Evolutionary conservation across 345 rosid species (phyloP).

Genomic region (Gossypioides kirkii): DNA sequence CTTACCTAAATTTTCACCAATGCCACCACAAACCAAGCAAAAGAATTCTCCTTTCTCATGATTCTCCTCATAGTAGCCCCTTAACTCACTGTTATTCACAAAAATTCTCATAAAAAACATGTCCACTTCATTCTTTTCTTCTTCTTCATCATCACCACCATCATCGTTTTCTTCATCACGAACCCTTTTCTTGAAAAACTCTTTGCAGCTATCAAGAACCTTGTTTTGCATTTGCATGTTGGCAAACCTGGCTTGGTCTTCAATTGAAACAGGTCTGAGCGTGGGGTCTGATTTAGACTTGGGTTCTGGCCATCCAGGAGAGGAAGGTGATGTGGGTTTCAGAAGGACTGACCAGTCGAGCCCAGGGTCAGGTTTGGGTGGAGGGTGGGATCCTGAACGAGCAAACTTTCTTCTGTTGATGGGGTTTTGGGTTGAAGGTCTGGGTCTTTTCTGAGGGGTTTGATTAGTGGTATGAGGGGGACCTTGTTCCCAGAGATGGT

Average conservation of each 20-base stretch:
- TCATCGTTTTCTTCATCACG: constrained; percentile 26
- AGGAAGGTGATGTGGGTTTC: neutral
- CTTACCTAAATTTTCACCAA: constrained; percentile 35
- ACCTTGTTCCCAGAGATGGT: constrained; percentile 70
- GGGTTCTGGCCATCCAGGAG: constrained; percentile 34
- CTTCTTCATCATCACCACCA: constrained; percentile 26
- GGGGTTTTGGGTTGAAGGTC: constrained; percentile 29
- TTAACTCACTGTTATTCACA: constrained; percentile 40
- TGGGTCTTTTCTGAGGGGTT: constrained; percentile 2
- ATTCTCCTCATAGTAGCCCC: constrained; percentile 51
- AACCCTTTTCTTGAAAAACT: constrained; percentile 26
- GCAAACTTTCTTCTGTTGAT: neutral
- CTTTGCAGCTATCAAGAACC: constrained; percentile 33
- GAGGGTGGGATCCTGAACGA: constrained; percentile 15
- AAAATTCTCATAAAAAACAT: constrained; percentile 43
- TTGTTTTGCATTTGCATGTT: constrained; percentile 35
- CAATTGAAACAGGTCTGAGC: constrained; percentile 16
- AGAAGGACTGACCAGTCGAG: constrained; percentile 17
- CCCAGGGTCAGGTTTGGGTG: constrained; percentile 24
- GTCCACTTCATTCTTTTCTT: constrained; percentile 32
- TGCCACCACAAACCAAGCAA: constrained; percentile 65
- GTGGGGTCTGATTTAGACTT: constrained; percentile 17
- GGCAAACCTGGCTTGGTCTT: constrained; percentile 30
- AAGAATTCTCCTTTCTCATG: constrained; percentile 47
- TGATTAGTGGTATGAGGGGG: constrained; percentile 47